Conservation (phyloP, 768 basidiomycete species). For the Boletales sp. region DNA sequence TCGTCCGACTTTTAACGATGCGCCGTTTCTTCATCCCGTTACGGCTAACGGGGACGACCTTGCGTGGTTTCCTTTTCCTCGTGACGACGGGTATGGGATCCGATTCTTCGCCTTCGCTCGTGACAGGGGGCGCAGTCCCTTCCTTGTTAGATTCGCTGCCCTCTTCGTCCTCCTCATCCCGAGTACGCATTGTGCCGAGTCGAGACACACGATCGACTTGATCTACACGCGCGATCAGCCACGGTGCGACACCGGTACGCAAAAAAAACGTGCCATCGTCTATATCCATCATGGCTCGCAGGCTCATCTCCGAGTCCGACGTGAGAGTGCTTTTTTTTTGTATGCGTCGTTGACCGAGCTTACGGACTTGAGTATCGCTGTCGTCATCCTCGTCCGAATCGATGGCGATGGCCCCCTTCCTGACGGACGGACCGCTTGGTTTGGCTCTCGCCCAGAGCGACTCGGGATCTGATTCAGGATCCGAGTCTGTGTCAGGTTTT, state of each 20-base stretch:
- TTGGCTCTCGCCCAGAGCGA: slow-evolving; percentile 3
- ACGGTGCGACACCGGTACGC: slow-evolving; percentile 7
- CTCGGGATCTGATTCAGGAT: slow-evolving; percentile 27
- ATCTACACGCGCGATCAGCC: slow-evolving; percentile 14
- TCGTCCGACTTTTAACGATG: slow-evolving; percentile 54
- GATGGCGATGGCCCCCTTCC: slow-evolving; percentile 46
- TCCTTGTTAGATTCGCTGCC: slow-evolving; percentile 32
- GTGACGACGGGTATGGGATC: slow-evolving; percentile 32
- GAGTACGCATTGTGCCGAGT: slow-evolving; percentile 12
- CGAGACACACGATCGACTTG: slow-evolving; percentile 23
- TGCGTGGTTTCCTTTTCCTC: slow-evolving; percentile 46
- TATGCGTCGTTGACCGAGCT: slow-evolving; percentile 21
- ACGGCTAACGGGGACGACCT: slow-evolving; percentile 64
- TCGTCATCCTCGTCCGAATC: slow-evolving; percentile 60
- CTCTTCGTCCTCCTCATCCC: slow-evolving; percentile 25
- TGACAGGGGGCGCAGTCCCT: slow-evolving; percentile 24
- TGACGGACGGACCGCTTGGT: slow-evolving; percentile 28
- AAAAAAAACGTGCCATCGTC: slow-evolving; percentile 57
- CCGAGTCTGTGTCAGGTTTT: slow-evolving; percentile 35
- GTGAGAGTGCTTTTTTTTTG: slow-evolving; percentile 34
- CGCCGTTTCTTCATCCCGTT: slow-evolving; percentile 77
- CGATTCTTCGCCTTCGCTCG: slow-evolving; percentile 26
- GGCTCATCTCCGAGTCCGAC: slow-evolving; percentile 43
- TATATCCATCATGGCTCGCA: slow-evolving; percentile 71
- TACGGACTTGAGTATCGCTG: slow-evolving; percentile 24